Base-by-base conservation (phyloP, 1,139 yeast species). In the Kodamaea anthophila region DNA sequence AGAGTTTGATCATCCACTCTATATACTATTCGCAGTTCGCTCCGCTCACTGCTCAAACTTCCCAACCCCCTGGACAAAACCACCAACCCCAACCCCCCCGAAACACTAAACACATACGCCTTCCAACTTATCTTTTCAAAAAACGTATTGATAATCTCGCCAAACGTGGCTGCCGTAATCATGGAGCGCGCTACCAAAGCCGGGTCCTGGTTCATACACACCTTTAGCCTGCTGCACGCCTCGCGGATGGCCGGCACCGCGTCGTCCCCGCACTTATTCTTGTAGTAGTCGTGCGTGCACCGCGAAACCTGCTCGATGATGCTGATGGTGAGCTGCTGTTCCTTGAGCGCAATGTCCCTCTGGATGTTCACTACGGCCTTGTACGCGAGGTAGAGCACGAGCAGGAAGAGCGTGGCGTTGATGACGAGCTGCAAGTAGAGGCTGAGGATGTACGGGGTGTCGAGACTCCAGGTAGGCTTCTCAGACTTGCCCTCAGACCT, bases 121-220 rank as follows among this genome's bases (percentile, higher is more conserved):
- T 83, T 85, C 78, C 86, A 77, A 22, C 83, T 74, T 23, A 86
- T 75, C 1, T 87, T 87, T 35, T 70, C 72, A 23, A 85, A 60
- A 42, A 86, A 82, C 3, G 91, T 80, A 51, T 86, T 82, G 29
- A 86, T 64, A 13, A 85, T 80, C 38, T 81, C 91, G 1, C 93
- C 94, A 47, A 86, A 68, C 0, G 93, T 74, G 46, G 80, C 88
- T 0, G 94, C 94, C 1, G 87, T 74, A 18, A 87, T 73, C 42
- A 74, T 69, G 3, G 93, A 84, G 27, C 75, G 70, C 4, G 91
- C 93, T n/a, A 87, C 74, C 5, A 74, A 62, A 23, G 74, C 72
- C 9, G 96, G 95, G 44, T 88, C 94, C 37, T 86, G 66, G 43
- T 78, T 75, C 94, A 84, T 87, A 53, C 98, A 91, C 38, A 68